These are phyloP conservation scores for Blastocystis sp. DNA, from an alignment of 352 stramenopile species.

Conservation along the genomic window DNA sequence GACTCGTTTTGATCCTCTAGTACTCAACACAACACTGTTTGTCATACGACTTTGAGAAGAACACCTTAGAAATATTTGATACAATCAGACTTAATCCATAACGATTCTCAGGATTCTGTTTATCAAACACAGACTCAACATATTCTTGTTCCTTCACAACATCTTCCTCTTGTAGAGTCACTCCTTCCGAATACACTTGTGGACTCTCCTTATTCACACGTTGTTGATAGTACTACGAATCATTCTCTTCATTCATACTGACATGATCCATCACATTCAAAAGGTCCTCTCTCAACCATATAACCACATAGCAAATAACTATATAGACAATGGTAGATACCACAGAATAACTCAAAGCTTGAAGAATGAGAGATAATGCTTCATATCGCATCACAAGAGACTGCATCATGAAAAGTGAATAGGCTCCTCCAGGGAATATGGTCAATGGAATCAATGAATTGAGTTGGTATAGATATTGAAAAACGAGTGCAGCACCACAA, in stretches of 20 bases:
- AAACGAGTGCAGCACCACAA: not conserved
- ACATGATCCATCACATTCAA: not conserved
- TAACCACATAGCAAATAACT: not conserved
- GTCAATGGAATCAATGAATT: not conserved
- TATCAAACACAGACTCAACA: not conserved
- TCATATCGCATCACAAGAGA: not conserved
- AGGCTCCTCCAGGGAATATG: not conserved
- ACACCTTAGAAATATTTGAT: not conserved
- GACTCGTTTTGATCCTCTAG: not conserved
- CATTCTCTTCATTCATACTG: not conserved
- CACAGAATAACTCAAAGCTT: not conserved
- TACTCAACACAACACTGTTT: not conserved
- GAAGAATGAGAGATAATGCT: not conserved
- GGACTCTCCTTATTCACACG: not conserved
- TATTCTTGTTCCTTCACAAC: not conserved
- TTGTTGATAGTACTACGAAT: not conserved
- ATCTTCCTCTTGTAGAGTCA: not conserved
- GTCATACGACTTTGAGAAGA: not conserved
- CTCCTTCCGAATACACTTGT: not conserved
- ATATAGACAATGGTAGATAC: not conserved
- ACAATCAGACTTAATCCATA: not conserved
- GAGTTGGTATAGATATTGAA: not conserved
- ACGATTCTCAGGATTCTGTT: not conserved
- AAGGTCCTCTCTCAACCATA: not conserved
- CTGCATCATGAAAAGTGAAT: not conserved